Evolutionary conservation across 148 eudicot genomes (phyloP).

Genomic region (Nyssa sinensis): DNA sequence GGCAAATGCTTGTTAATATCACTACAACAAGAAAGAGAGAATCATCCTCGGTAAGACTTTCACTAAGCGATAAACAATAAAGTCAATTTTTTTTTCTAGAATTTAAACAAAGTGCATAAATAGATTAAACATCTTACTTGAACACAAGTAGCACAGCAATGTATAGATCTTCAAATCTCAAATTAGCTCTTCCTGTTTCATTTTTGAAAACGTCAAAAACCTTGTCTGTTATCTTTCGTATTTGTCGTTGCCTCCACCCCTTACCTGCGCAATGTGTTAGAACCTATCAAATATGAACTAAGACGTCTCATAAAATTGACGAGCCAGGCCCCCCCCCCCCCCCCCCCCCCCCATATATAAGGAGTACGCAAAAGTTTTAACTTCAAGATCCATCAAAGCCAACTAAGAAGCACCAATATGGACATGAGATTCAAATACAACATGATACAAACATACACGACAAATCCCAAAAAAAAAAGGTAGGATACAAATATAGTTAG

Average conservation of each 20-base stretch:
- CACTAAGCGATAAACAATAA: not conserved
- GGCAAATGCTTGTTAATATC: slow-evolving; percentile 87
- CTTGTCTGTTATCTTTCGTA: slow-evolving; percentile 63
- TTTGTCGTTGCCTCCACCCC: slow-evolving; percentile 72
- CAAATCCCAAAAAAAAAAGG: too few relatives aligned
- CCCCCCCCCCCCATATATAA: too few relatives aligned
- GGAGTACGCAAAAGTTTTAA: too few relatives aligned
- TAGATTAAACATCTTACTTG: slow-evolving; percentile 50
- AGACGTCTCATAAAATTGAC: too few relatives aligned
- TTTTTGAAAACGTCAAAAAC: slow-evolving; percentile 62
- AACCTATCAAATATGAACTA: not conserved
- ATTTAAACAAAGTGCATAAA: too few relatives aligned
- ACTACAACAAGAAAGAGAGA: slow-evolving; percentile 36
- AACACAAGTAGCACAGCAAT: slow-evolving; percentile 80
- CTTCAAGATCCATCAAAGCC: too few relatives aligned
- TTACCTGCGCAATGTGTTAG: slow-evolving; percentile 43
- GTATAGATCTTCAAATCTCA: slow-evolving; percentile 84
- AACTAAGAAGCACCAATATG: too few relatives aligned
- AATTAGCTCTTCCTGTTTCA: slow-evolving; percentile 43
- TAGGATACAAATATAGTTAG: too few relatives aligned
- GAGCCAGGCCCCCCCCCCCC: too few relatives aligned
- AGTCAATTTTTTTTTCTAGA: not conserved
- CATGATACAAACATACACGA: too few relatives aligned
- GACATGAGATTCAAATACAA: too few relatives aligned
- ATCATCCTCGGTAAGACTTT: not conserved